Conservation (phyloP, 768 basidiomycete genomes). For the Sistotremastrum suecicum region DNA sequence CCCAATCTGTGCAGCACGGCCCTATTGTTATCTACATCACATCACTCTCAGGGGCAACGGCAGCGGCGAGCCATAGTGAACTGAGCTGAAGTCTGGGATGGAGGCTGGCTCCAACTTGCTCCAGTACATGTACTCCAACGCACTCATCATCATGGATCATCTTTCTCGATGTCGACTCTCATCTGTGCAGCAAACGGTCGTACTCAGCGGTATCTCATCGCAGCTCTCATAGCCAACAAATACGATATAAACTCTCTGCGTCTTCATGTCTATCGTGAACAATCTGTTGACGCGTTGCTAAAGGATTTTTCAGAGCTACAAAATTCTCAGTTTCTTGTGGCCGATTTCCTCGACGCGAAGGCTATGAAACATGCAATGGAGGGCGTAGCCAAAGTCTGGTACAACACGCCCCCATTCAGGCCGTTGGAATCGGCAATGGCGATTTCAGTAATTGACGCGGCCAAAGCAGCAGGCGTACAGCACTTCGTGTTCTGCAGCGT, state of each 20-base stretch:
- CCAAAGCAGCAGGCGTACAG: slow-evolving; percentile 17
- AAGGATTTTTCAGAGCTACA: slow-evolving; percentile 7
- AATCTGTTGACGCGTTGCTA: slow-evolving; percentile 7
- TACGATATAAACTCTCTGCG: slow-evolving; percentile 8
- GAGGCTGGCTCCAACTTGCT: no score
- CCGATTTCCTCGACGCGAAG: slow-evolving; percentile 12
- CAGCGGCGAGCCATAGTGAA: no score
- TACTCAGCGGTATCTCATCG: slow-evolving; percentile 12
- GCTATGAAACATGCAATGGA: slow-evolving; percentile 11
- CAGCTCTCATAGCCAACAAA: slow-evolving; percentile 7
- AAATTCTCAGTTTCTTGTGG: slow-evolving; percentile 11
- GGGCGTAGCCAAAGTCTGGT: slow-evolving; percentile 15
- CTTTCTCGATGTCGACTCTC: slow-evolving; percentile 8
- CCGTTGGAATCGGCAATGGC: slow-evolving; percentile 19
- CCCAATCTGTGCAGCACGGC: no score
- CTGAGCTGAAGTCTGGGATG: no score
- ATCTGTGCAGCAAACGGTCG: slow-evolving; percentile 12
- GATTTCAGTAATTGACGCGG: slow-evolving; percentile 18
- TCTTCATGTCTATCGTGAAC: slow-evolving; percentile 14
- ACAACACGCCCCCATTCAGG: slow-evolving; percentile 15
- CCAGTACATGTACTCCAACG: no score
- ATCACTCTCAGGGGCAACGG: no score
- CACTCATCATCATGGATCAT: no score
- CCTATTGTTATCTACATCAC: no score
- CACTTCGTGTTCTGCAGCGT: slow-evolving; percentile 22